phyloP scores from a whole-genome alignment of 192 early-diverging fungal species.

The Podila epigama region DNA sequence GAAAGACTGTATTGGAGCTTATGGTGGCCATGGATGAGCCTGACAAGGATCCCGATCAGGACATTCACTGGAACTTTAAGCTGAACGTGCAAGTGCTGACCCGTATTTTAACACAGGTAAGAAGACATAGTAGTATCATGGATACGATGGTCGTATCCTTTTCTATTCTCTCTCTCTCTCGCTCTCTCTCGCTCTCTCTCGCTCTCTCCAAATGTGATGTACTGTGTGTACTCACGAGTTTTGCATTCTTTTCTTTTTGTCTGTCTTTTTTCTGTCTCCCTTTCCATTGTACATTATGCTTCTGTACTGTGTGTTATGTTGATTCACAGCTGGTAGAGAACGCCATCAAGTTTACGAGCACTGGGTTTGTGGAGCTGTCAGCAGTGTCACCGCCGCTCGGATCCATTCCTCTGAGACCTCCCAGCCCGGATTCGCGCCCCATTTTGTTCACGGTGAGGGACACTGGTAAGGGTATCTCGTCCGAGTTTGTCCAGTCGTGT shows the following conservation, averaged over 20 bases:
- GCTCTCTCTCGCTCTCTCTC: not conserved
- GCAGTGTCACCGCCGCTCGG: constrained; percentile 24
- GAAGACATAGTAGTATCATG: not conserved
- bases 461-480: constrained; percentile 57
- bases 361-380: constrained; percentile 56
- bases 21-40: constrained; percentile 44
- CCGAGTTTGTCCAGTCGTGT: constrained; percentile 44
- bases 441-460: constrained; percentile 57
- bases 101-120: constrained; percentile 36
- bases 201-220: not conserved
- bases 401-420: constrained; percentile 19
- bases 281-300: too few species aligned
- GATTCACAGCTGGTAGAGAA: constrained; percentile 56
- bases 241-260: not conserved
- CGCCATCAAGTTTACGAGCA: constrained; percentile 58
- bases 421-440: constrained; percentile 18
- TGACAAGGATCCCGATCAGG: constrained; percentile 27
- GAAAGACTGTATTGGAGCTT: constrained; percentile 25
- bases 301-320: too few species aligned
- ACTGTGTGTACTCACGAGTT: too few species aligned
- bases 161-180: not conserved
- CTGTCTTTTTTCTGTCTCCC: not conserved
- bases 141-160: not conserved
- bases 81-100: constrained; percentile 27
- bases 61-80: constrained; percentile 21